Conservation (phyloP, 1,284 basidiomycete genomes). For the Takashimella koratensis region DNA sequence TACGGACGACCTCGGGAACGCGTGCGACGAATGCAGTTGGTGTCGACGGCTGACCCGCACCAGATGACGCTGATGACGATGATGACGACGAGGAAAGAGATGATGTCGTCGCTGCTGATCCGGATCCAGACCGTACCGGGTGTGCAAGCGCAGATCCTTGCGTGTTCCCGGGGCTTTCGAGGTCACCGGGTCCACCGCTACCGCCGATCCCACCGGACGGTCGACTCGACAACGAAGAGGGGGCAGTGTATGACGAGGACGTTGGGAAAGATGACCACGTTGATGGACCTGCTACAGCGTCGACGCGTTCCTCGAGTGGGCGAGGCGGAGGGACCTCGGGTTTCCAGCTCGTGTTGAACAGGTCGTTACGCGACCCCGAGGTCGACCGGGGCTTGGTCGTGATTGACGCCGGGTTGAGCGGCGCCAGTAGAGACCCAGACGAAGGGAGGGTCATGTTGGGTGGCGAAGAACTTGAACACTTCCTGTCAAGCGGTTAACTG, state of each 20-base stretch:
- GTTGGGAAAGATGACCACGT: slow-evolving; percentile 3
- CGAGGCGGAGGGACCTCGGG: slow-evolving; percentile 25
- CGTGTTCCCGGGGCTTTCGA: neutral
- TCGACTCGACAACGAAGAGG: neutral
- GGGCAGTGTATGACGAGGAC: neutral
- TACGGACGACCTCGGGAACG: neutral
- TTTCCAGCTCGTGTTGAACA: slow-evolving; percentile 32
- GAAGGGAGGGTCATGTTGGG: neutral
- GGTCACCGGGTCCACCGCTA: neutral
- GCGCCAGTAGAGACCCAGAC: neutral
- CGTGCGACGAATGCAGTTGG: neutral
- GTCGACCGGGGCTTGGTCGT: slow-evolving; percentile 8
- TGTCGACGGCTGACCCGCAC: neutral
- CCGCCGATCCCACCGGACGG: neutral
- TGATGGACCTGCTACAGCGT: slow-evolving; percentile 1
- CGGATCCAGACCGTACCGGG: neutral
- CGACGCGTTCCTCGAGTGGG: slow-evolving; percentile 1
- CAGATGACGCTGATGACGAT: neutral
- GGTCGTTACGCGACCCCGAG: slow-evolving; percentile 31
- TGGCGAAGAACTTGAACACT: too few relatives aligned
- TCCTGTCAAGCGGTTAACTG: too few relatives aligned
- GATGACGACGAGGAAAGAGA: neutral
- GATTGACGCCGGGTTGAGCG: neutral
- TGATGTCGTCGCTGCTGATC: neutral
- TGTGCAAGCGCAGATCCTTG: too few relatives aligned